Percentiles rank a stretch among this genome's conserved stretches.
Evolutionary conservation across 2,329 filamentous ascomycete species (phyloP).

Genomic region (Penicillium decumbens): DNA sequence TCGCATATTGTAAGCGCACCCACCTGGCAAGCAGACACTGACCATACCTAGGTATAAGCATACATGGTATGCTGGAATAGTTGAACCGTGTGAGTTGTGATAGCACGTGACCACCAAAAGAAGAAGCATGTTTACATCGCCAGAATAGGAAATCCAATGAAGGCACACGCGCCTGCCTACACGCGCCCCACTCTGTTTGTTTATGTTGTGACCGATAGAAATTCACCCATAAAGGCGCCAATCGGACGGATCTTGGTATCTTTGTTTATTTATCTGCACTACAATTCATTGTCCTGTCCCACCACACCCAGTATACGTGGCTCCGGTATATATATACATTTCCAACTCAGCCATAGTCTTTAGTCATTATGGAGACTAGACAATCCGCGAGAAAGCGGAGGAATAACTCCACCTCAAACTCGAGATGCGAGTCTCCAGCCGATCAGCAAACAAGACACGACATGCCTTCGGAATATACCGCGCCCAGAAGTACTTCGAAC

Average conservation of each 20-base stretch:
- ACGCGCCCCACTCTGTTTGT: conserved; percentile 24
- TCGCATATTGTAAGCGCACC: no score
- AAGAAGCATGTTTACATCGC: conserved; percentile 23
- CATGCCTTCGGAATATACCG: not conserved
- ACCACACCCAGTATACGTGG: not conserved
- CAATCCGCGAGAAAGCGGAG: conserved; percentile 26
- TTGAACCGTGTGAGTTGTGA: no score
- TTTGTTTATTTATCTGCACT: conserved; percentile 1
- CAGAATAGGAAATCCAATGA: conserved; percentile 15
- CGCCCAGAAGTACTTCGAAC: not conserved
- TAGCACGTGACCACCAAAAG: conserved; percentile 19
- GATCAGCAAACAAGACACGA: conserved; percentile 17
- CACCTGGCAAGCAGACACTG: not conserved
- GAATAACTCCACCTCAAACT: conserved; percentile 19
- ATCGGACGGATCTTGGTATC: conserved; percentile 1
- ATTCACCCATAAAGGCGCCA: conserved; percentile 10
- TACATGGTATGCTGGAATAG: no score
- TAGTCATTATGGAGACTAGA: conserved; percentile 24
- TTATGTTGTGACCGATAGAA: conserved; percentile 25
- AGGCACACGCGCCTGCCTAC: conserved; percentile 16
- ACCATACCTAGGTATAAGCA: not conserved
- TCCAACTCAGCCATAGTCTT: not conserved
- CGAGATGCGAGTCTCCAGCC: conserved; percentile 14
- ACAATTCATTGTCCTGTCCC: not conserved
- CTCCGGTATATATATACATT: not conserved